These are phyloP conservation scores for Tremellales sp. DNA, from an alignment of 1,284 basidiomycete genomes.

Conservation along the genomic window DNA sequence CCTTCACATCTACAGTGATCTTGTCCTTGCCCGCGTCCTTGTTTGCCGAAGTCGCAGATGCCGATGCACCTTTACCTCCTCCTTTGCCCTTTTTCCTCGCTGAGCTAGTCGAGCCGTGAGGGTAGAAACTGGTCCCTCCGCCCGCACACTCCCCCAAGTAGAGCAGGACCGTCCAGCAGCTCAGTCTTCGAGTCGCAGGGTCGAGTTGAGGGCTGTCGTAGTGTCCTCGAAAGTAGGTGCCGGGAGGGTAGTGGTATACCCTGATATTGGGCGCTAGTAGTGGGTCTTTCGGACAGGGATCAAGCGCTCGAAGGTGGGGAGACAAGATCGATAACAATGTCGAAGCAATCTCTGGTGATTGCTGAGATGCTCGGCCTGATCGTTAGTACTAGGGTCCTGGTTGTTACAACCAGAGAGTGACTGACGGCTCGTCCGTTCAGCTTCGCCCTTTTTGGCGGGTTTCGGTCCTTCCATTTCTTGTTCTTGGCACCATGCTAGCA, in stretches of 20 bases:
- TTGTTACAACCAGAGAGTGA: conserved; percentile 11
- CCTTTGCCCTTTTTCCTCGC: conserved; percentile 1
- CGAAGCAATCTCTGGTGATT: conserved; percentile 60
- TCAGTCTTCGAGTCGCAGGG: conserved; percentile 9
- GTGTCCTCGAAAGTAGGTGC: conserved; percentile 35
- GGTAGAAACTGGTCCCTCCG: conserved; percentile 74
- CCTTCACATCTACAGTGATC: conserved; percentile 59
- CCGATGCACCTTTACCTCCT: conserved; percentile 20
- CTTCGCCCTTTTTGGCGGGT: conserved; percentile 71
- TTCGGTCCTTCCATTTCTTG: conserved; percentile 62
- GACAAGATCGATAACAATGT: conserved; percentile 55
- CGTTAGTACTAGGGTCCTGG: background rate
- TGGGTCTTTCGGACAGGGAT: conserved; percentile 5
- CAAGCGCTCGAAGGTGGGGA: conserved; percentile 57
- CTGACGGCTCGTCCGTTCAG: conserved; percentile 67
- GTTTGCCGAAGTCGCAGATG: conserved; percentile 7
- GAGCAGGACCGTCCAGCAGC: conserved; percentile 72
- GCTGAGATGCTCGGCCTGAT: conserved; percentile 61
- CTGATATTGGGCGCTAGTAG: conserved; percentile 46
- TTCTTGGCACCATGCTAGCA: conserved; percentile 61
- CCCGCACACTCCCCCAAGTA: conserved; percentile 74
- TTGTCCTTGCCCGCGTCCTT: conserved; percentile 46
- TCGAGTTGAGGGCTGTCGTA: conserved; percentile 26
- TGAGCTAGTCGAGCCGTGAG: background rate
- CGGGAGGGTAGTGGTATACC: conserved; percentile 39